Conservation (phyloP, 2,329 filamentous ascomycete species). For the Daldinia sp. region DNA sequence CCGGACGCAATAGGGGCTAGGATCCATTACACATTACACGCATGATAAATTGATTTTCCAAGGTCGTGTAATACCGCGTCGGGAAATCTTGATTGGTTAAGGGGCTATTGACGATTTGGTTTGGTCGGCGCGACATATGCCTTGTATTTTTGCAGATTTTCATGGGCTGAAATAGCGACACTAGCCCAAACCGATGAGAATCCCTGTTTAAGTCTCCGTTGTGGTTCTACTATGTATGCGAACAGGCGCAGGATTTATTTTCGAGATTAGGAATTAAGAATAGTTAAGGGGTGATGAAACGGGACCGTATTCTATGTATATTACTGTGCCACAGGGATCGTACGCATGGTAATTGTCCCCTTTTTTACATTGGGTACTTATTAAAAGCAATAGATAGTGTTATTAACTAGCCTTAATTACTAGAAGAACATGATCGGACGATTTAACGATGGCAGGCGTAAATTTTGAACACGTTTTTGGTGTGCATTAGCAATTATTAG, state of each 20-base stretch:
- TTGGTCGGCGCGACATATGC: constrained; percentile 44
- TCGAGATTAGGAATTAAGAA: constrained; percentile 20
- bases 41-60: constrained; percentile 52
- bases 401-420: constrained; percentile 8
- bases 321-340: background rate
- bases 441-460: constrained; percentile 21
- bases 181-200: constrained; percentile 35
- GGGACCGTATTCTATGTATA: constrained; percentile 5
- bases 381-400: background rate
- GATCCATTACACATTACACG: constrained; percentile 49
- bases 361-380: background rate
- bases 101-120: constrained; percentile 37
- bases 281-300: constrained; percentile 20
- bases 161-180: constrained; percentile 44
- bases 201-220: constrained; percentile 33
- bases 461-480: constrained; percentile 26
- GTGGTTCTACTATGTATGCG: constrained; percentile 24
- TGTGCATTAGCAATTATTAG: constrained; percentile 32
- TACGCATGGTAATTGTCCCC: background rate
- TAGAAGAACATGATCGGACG: constrained; percentile 21
- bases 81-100: constrained; percentile 48
- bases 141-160: constrained; percentile 46
- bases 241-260: constrained; percentile 29
- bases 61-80: constrained; percentile 51
- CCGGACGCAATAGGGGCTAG: constrained; percentile 39